A percentile compares a stretch with the other conserved stretches of the same genome.
These are phyloP conservation scores for Boletus speciosus DNA, from an alignment of 768 basidiomycete species.

Conservation along the genomic window DNA sequence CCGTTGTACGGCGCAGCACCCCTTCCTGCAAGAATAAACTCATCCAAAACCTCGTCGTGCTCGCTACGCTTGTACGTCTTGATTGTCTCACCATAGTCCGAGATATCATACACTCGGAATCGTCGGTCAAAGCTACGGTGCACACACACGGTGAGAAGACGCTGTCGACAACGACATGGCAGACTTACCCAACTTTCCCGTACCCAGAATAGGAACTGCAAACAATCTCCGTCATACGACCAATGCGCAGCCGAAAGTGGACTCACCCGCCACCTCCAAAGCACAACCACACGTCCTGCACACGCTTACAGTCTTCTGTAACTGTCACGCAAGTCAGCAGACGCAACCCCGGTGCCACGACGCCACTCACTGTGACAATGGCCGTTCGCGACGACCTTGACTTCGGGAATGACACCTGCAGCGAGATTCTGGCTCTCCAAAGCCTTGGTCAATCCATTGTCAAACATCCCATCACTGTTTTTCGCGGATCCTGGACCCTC, in stretches of 20 bases:
- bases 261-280: slow-evolving; percentile 82
- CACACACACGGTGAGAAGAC: background rate
- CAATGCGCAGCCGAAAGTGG: background rate
- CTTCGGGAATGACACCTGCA: slow-evolving; percentile 52
- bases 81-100: slow-evolving; percentile 90
- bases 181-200: slow-evolving; percentile 62
- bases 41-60: slow-evolving; percentile 62
- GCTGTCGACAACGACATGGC: background rate
- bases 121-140: slow-evolving; percentile 75
- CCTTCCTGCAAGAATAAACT: slow-evolving; percentile 56
- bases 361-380: slow-evolving; percentile 73
- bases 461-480: slow-evolving; percentile 78
- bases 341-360: background rate
- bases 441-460: slow-evolving; percentile 71
- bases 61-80: slow-evolving; percentile 82
- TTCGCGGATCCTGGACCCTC: slow-evolving; percentile 63
- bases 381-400: slow-evolving; percentile 88
- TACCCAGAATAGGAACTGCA: slow-evolving; percentile 79
- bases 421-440: slow-evolving; percentile 64
- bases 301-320: slow-evolving; percentile 83
- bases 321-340: slow-evolving; percentile 41
- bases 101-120: slow-evolving; percentile 85
- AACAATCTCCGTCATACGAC: background rate
- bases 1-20: slow-evolving; percentile 37
- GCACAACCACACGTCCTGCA: slow-evolving; percentile 87